Evolutionary conservation across 306 rosid genomes (phyloP).

Genomic region (Morella rubra): DNA sequence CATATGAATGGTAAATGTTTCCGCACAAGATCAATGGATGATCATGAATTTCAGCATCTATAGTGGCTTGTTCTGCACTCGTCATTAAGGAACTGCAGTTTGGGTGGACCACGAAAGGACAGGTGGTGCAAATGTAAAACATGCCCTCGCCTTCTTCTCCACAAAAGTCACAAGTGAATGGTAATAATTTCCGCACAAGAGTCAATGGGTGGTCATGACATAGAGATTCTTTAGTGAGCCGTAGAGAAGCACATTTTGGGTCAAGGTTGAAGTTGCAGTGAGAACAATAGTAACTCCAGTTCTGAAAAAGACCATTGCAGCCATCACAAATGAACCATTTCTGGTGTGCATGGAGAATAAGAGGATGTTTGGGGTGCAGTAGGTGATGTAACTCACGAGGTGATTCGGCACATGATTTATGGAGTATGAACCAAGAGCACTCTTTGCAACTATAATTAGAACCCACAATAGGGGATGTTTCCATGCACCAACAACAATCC

Average conservation of each 20-base stretch:
- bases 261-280: not conserved
- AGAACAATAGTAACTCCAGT: not conserved
- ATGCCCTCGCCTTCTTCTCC: not conserved
- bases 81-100: too few relatives aligned
- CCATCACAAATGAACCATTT: not conserved
- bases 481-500: fast-evolving
- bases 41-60: not conserved
- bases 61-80: not conserved
- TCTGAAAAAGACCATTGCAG: fast-evolving
- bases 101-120: fast-evolving
- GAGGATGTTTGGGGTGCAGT: not conserved
- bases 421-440: not conserved
- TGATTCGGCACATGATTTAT: not conserved
- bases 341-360: not conserved
- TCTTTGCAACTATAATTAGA: not conserved
- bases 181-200: fast-evolving
- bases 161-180: not conserved
- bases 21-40: not conserved
- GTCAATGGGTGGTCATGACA: not conserved
- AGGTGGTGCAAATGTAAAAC: fast-evolving
- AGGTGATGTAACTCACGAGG: not conserved
- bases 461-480: not conserved
- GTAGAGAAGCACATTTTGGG: not conserved
- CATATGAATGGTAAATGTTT: not conserved
- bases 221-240: not conserved